Base-by-base conservation (phyloP, 2,329 filamentous ascomycete species). In the Xylaria arbuscula region DNA sequence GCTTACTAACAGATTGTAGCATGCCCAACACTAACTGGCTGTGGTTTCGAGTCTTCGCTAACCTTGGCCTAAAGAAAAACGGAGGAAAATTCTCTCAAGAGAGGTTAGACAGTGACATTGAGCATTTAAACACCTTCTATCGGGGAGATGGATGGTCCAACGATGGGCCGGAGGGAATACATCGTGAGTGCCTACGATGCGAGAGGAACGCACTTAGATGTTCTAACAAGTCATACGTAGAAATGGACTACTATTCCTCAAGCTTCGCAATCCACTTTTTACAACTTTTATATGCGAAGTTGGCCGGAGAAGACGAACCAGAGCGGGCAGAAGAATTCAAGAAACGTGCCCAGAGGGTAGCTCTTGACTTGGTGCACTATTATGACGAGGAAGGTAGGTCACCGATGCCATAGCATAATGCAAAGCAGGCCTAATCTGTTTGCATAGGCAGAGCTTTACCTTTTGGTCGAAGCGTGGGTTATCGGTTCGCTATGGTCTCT, bases 201-300 rank as follows among this genome's bases (percentile, higher is more conserved):
- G 10, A 2, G 9, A 1, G 8, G n/a, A 6, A 2, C n/a, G 24
- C 57, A 9, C 28, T 17, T 54, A 1, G 10, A 62, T 10, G 34
- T 51, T 54, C 69, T 75, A 50, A 74, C n/a, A 15, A 11, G 5
- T 38, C 6, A 10, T 10, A 15, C 1, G 22, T 61, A 86, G 84
- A 94, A 79, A 93, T 94, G 89, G 92, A 94, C 78, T 94, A 94
- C 76, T 95, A 94, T 79, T 93, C 91, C 0, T 92, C 91, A 10
- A 92, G 90, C 66, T 94, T 94, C 76, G 92, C 92, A 1, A 95
- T 94, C 65, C 92, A 94, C 73, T 92, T 93, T 73, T 81, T 94
- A 4, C 92, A 95, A 77, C 85, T 95, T 0, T 82, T 94, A 0
- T 95, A 94, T 72, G 87, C 91, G 38, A 92, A 92, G 71, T 80